phyloP scores from a whole-genome alignment of 352 stramenopile species.

The Pythium graminicola region DNA sequence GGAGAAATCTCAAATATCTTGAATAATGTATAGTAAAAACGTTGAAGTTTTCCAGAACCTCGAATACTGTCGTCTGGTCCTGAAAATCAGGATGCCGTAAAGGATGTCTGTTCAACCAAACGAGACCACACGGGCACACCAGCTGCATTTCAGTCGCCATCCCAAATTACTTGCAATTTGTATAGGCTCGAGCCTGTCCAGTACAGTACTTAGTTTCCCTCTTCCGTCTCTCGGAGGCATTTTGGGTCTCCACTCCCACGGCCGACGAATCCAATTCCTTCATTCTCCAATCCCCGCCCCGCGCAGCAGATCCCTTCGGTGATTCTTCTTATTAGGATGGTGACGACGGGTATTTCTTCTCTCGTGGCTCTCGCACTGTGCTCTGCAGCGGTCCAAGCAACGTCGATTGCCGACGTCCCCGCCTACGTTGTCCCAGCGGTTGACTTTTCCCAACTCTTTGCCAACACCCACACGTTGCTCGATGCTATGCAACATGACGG shows the following conservation, averaged over 20 bases:
- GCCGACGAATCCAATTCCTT: background rate
- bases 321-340: constrained; percentile 1
- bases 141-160: background rate
- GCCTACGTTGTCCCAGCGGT: constrained; percentile 49
- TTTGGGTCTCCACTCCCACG: background rate
- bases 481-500: constrained; percentile 53
- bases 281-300: constrained; percentile 13
- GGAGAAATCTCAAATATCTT: background rate
- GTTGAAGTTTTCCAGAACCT: background rate
- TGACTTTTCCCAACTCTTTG: constrained; percentile 46
- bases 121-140: background rate
- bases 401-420: constrained; percentile 21
- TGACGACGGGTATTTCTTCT: background rate
- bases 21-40: background rate
- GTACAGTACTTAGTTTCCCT: background rate
- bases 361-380: background rate
- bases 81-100: constrained; percentile 7
- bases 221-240: background rate
- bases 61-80: constrained; percentile 7
- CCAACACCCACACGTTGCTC: constrained; percentile 30
- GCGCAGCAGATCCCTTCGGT: background rate
- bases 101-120: background rate
- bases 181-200: constrained; percentile 2
- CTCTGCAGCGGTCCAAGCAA: constrained; percentile 9
- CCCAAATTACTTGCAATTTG: constrained; percentile 14